A percentile compares a stretch with the other conserved stretches of the same genome.
phyloP scores from a whole-genome alignment of 2,329 filamentous ascomycete species.

The Colletotrichum sp. region DNA sequence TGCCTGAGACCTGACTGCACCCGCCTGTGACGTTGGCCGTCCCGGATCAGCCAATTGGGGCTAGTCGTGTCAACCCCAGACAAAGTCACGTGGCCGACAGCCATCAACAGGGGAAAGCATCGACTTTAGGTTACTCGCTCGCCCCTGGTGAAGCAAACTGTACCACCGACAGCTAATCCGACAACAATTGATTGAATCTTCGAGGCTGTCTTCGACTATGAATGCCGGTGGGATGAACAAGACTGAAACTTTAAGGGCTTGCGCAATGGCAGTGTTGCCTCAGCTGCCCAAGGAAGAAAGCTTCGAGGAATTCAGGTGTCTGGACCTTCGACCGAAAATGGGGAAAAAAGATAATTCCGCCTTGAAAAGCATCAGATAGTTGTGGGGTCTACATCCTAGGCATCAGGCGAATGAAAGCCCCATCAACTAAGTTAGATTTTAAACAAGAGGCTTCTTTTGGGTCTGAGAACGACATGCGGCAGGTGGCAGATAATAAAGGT shows the following conservation, averaged over 20 bases:
- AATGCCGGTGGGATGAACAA: neutral
- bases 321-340: neutral
- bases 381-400: neutral
- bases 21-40: constrained; percentile 17
- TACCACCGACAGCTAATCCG: neutral
- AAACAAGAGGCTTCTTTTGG: neutral
- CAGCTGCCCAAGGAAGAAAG: neutral
- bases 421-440: neutral
- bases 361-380: neutral
- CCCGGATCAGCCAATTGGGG: constrained; percentile 2
- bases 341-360: neutral
- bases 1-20: neutral
- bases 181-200: neutral
- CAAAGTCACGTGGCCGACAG: constrained; percentile 5
- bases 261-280: neutral
- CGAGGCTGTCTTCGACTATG: neutral
- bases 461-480: neutral
- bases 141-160: neutral
- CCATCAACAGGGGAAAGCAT: neutral
- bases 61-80: constrained; percentile 3
- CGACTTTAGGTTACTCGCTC: neutral
- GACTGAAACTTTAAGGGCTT: neutral
- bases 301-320: neutral
- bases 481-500: neutral
- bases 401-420: neutral